These are phyloP conservation scores for Trichoderma oligosporum DNA, from an alignment of 2,329 filamentous ascomycete genomes.

Conservation along the genomic window DNA sequence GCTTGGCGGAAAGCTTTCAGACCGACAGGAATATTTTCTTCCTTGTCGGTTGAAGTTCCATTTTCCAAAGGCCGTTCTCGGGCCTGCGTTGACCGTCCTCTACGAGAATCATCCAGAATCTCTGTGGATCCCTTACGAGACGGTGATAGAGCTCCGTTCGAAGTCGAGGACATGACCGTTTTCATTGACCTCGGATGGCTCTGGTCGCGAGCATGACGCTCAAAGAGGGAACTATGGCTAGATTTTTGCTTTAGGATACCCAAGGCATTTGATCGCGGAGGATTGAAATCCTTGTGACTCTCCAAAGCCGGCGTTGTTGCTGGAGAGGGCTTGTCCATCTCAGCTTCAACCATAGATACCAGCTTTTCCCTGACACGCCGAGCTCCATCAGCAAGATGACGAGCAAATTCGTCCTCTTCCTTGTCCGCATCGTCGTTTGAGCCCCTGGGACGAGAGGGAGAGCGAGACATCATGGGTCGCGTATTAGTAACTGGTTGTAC, in stretches of 20 bases:
- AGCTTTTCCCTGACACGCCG: slow-evolving; percentile 70
- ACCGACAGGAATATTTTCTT: slow-evolving; percentile 46
- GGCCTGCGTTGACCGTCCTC: slow-evolving; percentile 18
- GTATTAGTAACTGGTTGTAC: neutral
- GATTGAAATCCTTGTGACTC: slow-evolving; percentile 30
- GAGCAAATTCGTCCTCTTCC: slow-evolving; percentile 67
- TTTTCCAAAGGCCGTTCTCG: slow-evolving; percentile 26
- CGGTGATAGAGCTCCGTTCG: slow-evolving; percentile 39
- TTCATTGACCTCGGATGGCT: slow-evolving; percentile 56
- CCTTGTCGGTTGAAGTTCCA: slow-evolving; percentile 31
- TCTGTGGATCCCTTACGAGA: slow-evolving; percentile 35
- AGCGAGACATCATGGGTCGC: slow-evolving; percentile 12
- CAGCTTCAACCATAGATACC: slow-evolving; percentile 63
- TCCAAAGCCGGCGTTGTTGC: slow-evolving; percentile 35
- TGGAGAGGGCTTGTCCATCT: slow-evolving; percentile 40
- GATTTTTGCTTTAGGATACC: slow-evolving; percentile 63
- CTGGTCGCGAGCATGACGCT: slow-evolving; percentile 39
- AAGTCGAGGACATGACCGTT: slow-evolving; percentile 54
- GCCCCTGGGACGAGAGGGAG: slow-evolving; percentile 6
- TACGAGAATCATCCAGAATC: neutral
- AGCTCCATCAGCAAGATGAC: slow-evolving; percentile 66
- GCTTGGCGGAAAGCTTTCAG: slow-evolving; percentile 56
- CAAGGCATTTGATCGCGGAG: slow-evolving; percentile 52
- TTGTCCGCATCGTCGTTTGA: slow-evolving; percentile 22
- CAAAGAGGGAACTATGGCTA: slow-evolving; percentile 62